Evolutionary conservation across 768 basidiomycete genomes (phyloP).

Genomic region (Glaciozyma antarctica): DNA sequence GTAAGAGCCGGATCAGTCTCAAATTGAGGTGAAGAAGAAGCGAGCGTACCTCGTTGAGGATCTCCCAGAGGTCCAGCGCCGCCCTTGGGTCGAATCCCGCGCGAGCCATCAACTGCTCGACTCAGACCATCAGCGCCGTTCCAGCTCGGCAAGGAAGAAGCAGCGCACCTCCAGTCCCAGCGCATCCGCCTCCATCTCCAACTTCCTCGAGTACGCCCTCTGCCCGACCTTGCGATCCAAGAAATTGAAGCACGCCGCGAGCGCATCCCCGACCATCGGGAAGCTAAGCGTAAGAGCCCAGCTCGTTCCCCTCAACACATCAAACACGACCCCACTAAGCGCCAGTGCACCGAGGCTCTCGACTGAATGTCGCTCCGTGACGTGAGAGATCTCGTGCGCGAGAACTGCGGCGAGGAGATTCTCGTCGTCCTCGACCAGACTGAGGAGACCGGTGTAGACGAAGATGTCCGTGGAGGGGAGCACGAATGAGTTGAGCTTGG

Average conservation of each 20-base stretch:
- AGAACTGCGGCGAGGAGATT: conserved; percentile 43
- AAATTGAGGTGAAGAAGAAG: background rate
- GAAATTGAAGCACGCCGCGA: conserved; percentile 42
- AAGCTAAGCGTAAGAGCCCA: conserved; percentile 44
- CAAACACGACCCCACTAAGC: conserved; percentile 44
- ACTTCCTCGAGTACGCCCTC: conserved; percentile 43
- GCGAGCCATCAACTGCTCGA: conserved; percentile 41
- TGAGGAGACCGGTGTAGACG: conserved; percentile 44
- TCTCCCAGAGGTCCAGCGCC: conserved; percentile 43
- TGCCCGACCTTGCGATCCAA: conserved; percentile 42
- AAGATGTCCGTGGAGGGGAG: conserved; percentile 45
- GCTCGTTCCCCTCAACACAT: conserved; percentile 43
- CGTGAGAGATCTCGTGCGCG: conserved; percentile 38
- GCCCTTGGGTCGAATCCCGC: conserved; percentile 45
- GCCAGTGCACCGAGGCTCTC: conserved; percentile 44
- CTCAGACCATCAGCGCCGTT: background rate
- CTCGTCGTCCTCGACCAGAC: conserved; percentile 42
- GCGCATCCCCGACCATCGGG: conserved; percentile 44
- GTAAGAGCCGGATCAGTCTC: background rate
- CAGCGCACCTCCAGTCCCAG: conserved; percentile 42
- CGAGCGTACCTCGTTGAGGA: conserved; percentile 40
- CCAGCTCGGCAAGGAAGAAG: background rate
- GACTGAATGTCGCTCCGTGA: conserved; percentile 44
- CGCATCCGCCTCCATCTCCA: conserved; percentile 45
- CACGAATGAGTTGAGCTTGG: conserved; percentile 43